Base-by-base conservation (phyloP, 1,284 basidiomycete species). In the Puccinia coronata region DNA sequence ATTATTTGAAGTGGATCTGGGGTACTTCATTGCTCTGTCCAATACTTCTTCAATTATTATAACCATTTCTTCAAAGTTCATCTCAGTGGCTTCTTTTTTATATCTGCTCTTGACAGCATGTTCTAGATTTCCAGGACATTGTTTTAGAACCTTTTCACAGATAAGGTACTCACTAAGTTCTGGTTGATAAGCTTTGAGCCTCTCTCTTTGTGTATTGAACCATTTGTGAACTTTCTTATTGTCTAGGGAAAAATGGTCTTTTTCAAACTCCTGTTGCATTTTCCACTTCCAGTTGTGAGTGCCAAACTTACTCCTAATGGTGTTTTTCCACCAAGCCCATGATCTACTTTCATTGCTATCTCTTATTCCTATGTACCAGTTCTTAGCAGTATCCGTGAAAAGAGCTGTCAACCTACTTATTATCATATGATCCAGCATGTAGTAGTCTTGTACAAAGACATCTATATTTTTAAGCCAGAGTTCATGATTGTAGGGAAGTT, bases 101-200 rank as follows among this genome's bases (percentile, higher is more conserved):
- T 59, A 59, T 28, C 57, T 59, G 16, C 57, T 59, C 57, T 59
- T 59, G 1, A 34, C 57, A 34, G 57, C 57, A 59, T 59, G 57
- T 34, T 59, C 57, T 31, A 59, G 25, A 31, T 28, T 59, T 34
- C 57, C 28, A 31, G 57, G 57, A 14, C 57, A 59, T 34, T 59
- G 25, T 31, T 59, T 59, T 12, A 59, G 2, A 2, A 59, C n/a
- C 28, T 59, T 34, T 14, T 59, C 57, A 59, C 57, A 59, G 11
- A 59, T 59, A 11, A 59, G 57, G 28, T 3, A 59, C 9, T 34
- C 12, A 59, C 57, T 59, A 34, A 34, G 25, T 31, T 59, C 57
- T 16, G 57, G 57, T 31, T 59, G 57, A 18, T 31, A 59, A 2
- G 57, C 57, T 59, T 28, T 59, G 12, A 59, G 28, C 14, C 57